Conservation (phyloP, 2,329 filamentous ascomycete species). For the Aspergillus terreus region DNA sequence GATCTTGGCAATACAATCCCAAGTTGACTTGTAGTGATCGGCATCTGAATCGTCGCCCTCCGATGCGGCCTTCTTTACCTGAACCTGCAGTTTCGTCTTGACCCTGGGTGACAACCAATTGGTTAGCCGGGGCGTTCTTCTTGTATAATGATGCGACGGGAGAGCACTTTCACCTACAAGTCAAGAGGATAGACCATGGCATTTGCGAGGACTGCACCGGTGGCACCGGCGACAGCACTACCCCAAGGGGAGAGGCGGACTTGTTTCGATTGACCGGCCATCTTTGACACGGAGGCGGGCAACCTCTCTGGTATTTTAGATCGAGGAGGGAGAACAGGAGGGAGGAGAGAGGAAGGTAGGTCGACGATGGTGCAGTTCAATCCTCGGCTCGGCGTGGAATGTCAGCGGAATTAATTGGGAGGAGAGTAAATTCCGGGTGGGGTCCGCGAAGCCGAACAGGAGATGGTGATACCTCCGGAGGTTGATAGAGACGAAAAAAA, state of each 20-base stretch:
- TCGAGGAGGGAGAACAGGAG: background rate
- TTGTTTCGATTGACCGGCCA: slow-evolving; percentile 61
- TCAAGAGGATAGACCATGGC: slow-evolving; percentile 93
- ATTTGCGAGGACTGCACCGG: slow-evolving; percentile 91
- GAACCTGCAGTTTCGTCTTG: slow-evolving; percentile 93
- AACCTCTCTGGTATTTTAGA: background rate
- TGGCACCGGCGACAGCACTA: slow-evolving; percentile 84
- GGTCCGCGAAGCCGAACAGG: background rate
- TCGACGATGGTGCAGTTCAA: background rate
- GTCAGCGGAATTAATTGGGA: slow-evolving; percentile 5
- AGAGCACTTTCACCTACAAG: slow-evolving; percentile 61
- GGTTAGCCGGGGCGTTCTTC: slow-evolving; percentile 12
- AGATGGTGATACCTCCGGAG: background rate
- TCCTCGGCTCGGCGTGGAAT: background rate
- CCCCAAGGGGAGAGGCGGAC: slow-evolving; percentile 80
- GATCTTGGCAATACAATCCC: slow-evolving; percentile 86
- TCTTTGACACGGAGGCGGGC: slow-evolving; percentile 22
- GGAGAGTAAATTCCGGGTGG: slow-evolving; percentile 6
- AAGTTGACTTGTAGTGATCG: slow-evolving; percentile 78
- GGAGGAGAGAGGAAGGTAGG: background rate
- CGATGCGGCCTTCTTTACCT: slow-evolving; percentile 64
- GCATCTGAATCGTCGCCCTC: slow-evolving; percentile 44
- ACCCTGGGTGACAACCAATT: slow-evolving; percentile 55
- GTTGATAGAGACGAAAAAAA: background rate
- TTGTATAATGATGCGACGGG: too few relatives aligned